Percentiles rank a stretch among this genome's conserved stretches.
These are phyloP conservation scores for Skeletonema grethae DNA, from an alignment of 108 stramenopile genomes.

Conservation along the genomic window DNA sequence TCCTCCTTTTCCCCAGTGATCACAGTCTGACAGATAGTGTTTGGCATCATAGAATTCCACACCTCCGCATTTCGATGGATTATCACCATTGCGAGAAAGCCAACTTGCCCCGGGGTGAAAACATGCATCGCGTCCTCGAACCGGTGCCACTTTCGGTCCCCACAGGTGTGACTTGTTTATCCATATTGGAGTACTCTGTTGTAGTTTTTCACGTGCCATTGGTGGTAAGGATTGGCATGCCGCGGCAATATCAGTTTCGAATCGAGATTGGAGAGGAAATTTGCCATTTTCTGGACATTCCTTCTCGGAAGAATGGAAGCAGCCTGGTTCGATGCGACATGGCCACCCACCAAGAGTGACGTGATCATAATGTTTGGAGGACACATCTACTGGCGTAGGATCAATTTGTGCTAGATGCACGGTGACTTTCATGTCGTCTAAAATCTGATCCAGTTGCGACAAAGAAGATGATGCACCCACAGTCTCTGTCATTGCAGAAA, in stretches of 20 bases:
- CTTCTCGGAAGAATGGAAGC: constrained; percentile 42
- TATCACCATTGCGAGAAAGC: constrained; percentile 65
- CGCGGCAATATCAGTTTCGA: constrained; percentile 56
- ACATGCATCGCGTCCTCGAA: constrained; percentile 55
- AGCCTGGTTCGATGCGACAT: constrained; percentile 41
- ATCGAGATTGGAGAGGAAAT: constrained; percentile 22
- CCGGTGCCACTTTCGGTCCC: constrained; percentile 71
- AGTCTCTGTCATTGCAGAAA: background rate
- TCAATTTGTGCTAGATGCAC: constrained; percentile 46
- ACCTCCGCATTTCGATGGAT: constrained; percentile 58
- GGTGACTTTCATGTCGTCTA: constrained; percentile 19
- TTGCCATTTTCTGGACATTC: background rate
- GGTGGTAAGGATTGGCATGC: constrained; percentile 54
- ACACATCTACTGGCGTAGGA: constrained; percentile 59
- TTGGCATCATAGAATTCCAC: constrained; percentile 69
- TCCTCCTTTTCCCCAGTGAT: constrained; percentile 84
- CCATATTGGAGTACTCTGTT: constrained; percentile 64
- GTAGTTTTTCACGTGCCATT: constrained; percentile 50
- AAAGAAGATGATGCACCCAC: constrained; percentile 5
- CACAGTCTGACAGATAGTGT: constrained; percentile 63
- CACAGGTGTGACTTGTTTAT: constrained; percentile 66
- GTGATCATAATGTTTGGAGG: constrained; percentile 63
- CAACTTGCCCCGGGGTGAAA: constrained; percentile 73
- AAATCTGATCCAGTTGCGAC: constrained; percentile 4
- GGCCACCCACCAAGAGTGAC: constrained; percentile 65